These are phyloP conservation scores for Hansenula lynferdii DNA, from an alignment of 1,139 yeast species.

Conservation along the genomic window DNA sequence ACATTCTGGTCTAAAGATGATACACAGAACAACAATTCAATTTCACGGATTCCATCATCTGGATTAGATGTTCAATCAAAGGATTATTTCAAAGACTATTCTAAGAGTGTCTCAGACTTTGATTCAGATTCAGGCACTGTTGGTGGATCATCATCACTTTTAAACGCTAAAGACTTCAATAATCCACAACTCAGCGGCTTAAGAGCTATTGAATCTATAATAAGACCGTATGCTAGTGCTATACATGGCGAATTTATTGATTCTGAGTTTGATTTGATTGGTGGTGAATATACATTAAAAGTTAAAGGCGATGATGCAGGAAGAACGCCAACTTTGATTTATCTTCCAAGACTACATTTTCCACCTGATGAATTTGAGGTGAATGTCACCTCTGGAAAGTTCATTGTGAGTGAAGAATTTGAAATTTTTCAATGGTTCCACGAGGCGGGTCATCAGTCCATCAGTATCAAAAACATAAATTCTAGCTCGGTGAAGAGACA, in stretches of 20 bases:
- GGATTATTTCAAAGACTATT: neutral
- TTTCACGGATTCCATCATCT: no score
- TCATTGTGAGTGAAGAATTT: constrained; percentile 41
- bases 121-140: constrained; percentile 1
- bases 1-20: constrained; percentile 81
- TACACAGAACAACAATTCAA: constrained; percentile 20
- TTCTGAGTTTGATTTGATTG: constrained; percentile 52
- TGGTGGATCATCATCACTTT: neutral
- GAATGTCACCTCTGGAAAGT: constrained; percentile 47
- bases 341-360: constrained; percentile 69
- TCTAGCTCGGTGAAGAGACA: constrained; percentile 1
- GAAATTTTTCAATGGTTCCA: constrained; percentile 75
- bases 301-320: constrained; percentile 29
- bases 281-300: constrained; percentile 42
- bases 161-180: neutral
- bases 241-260: constrained; percentile 46
- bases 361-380: constrained; percentile 33
- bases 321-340: constrained; percentile 51
- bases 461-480: constrained; percentile 15
- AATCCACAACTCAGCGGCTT: constrained; percentile 60
- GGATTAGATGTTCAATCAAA: neutral
- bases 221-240: constrained; percentile 68
- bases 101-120: neutral
- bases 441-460: constrained; percentile 33
- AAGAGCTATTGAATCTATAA: constrained; percentile 63